Evolutionary conservation across 495 filamentous ascomycete genomes (phyloP).

Genomic region (Sabuloglossum arenarium): DNA sequence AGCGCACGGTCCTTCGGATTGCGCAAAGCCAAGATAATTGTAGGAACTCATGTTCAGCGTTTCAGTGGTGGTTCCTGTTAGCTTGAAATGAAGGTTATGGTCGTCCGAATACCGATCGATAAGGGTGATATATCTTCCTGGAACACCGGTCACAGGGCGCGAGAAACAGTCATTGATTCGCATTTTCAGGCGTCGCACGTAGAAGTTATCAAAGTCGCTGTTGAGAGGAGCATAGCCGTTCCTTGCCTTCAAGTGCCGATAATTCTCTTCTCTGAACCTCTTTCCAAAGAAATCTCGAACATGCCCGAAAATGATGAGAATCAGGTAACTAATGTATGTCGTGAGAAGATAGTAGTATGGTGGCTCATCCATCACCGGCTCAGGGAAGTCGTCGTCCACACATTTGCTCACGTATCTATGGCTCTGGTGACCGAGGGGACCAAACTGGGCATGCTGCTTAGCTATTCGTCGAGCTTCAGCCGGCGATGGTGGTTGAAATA

Average conservation of each 20-base stretch:
- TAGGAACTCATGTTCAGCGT: constrained; percentile 97
- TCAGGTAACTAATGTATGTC: constrained; percentile 91
- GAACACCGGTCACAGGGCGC: constrained; percentile 77
- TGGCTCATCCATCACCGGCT: constrained; percentile 84
- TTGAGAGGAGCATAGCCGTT: constrained; percentile 95
- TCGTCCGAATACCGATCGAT: constrained; percentile 75
- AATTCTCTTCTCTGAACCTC: constrained; percentile 64
- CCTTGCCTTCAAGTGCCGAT: constrained; percentile 57
- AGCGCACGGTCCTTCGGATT: constrained; percentile 92
- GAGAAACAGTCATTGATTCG: constrained; percentile 94
- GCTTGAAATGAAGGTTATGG: constrained; percentile 69
- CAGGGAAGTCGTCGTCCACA: constrained; percentile 52
- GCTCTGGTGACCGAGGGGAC: constrained; percentile 52
- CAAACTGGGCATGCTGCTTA: constrained; percentile 78
- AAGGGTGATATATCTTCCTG: constrained; percentile 80
- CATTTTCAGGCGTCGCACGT: constrained; percentile 76
- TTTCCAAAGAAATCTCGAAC: constrained; percentile 96
- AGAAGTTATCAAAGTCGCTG: constrained; percentile 97
- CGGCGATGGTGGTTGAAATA: constrained; percentile 82
- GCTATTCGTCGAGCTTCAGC: constrained; percentile 57
- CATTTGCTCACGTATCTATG: constrained; percentile 79
- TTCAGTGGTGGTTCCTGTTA: constrained; percentile 80
- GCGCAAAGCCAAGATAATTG: constrained; percentile 96
- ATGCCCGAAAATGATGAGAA: constrained; percentile 89
- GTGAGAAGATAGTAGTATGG: constrained; percentile 93